These are phyloP conservation scores for Haberlea rhodopensis DNA, from an alignment of 257 asterid species.

Conservation along the genomic window DNA sequence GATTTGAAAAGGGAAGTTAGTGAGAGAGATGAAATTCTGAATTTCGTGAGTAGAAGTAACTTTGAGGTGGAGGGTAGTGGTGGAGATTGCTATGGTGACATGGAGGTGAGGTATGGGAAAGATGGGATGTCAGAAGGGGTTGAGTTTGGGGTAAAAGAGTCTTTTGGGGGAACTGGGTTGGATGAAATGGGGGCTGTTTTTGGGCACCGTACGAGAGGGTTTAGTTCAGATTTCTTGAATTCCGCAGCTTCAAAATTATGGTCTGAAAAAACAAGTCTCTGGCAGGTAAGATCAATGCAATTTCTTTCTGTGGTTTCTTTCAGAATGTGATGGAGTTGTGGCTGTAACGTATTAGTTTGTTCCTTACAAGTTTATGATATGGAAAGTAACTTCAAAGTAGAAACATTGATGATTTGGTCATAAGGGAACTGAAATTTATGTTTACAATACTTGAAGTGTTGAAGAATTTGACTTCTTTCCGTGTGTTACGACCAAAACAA, in stretches of 20 bases:
- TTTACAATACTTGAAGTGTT: slow-evolving; percentile 13
- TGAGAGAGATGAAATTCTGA: slow-evolving; percentile 86
- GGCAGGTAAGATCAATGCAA: slow-evolving; percentile 57
- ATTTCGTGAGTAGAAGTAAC: slow-evolving; percentile 54
- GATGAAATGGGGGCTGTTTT: slow-evolving; percentile 52
- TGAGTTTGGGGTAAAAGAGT: slow-evolving; percentile 48
- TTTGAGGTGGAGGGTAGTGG: slow-evolving; percentile 41
- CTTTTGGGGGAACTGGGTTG: slow-evolving; percentile 45
- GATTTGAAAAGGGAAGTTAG: slow-evolving; percentile 84
- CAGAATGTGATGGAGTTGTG: slow-evolving; percentile 15
- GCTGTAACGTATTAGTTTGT: background rate
- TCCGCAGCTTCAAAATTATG: slow-evolving; percentile 73
- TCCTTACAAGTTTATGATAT: background rate
- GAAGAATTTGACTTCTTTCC: slow-evolving; percentile 7
- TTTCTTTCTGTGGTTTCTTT: background rate
- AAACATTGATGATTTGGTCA: slow-evolving; percentile 7
- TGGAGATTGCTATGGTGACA: slow-evolving; percentile 45
- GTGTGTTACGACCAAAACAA: too few relatives aligned
- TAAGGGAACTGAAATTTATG: slow-evolving; percentile 1
- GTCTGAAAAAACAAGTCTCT: slow-evolving; percentile 68
- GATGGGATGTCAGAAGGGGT: slow-evolving; percentile 46
- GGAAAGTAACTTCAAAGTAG: background rate
- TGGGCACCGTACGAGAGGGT: slow-evolving; percentile 51
- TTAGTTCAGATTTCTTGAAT: slow-evolving; percentile 55
- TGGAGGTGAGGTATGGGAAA: slow-evolving; percentile 64